These are phyloP conservation scores for Closterium sp. DNA, from an alignment of 139 green algal species.

Conservation along the genomic window DNA sequence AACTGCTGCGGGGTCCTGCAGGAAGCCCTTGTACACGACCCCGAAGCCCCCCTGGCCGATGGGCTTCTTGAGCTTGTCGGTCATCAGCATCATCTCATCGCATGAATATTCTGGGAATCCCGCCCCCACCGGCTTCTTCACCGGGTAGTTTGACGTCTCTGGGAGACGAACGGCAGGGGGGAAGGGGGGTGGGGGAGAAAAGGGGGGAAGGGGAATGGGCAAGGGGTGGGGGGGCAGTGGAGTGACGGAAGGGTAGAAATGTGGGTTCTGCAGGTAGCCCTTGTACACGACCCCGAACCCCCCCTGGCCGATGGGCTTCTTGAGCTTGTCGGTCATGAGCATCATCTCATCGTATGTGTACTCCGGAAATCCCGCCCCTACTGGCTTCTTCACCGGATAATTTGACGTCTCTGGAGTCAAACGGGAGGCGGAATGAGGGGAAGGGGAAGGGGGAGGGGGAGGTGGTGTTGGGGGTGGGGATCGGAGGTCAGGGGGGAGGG, in stretches of 20 bases:
- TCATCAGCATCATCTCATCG: slow-evolving; percentile 5
- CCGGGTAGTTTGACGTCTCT: background rate
- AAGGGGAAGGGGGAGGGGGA: background rate
- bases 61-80: background rate
- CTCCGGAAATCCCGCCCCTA: background rate
- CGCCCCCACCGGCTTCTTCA: background rate
- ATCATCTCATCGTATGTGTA: slow-evolving; percentile 6
- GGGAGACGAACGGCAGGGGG: no score
- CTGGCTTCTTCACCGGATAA: background rate
- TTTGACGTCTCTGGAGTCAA: background rate
- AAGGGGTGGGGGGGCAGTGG: no score
- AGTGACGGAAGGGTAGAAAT: no score
- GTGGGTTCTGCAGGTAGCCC: background rate
- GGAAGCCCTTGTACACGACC: slow-evolving; percentile 14
- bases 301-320: background rate
- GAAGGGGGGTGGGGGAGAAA: background rate
- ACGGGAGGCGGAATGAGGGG: no score
- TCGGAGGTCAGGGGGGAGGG: background rate
- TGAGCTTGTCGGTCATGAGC: background rate
- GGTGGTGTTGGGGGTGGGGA: no score
- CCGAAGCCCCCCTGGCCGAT: slow-evolving; percentile 16
- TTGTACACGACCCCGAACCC: slow-evolving; percentile 7
- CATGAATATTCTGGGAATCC: background rate
- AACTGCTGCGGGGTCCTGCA: background rate
- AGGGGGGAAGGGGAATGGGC: background rate